Evolutionary conservation across 805 yeast species (phyloP), one percentile per base, ranked within the genome.

Genomic region (Priceomyces castillae): DNA sequence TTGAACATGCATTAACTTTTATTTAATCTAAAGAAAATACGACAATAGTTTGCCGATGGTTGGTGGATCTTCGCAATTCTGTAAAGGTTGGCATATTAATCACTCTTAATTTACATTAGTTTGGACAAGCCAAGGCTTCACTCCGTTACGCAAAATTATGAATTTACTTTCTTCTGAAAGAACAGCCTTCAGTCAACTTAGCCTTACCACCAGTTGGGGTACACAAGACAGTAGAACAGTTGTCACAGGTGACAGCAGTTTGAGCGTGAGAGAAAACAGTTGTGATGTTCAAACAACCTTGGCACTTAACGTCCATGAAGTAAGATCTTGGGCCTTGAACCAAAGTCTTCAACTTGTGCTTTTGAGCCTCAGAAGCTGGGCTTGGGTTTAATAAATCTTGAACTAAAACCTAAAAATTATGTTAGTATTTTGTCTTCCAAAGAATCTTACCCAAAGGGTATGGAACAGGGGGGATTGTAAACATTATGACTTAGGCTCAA

Each of bases 131-230:
- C 36, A 33, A 16, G 17, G 19, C 12, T 10, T 28, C 31, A 28
- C 31, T 4, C 15, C n/a, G 22, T 34, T 20, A 19, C 25, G 37
- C 5, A 22, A 18, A 18, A 30, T 30, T 18, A 14, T 39, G 26
- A 35, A 51, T 51, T 85, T 88, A 92, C 89, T 92, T 94, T 80
- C 89, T 88, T 86, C 98, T 90, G 94, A 90, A 94, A 66, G 99
- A 94, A 72, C 95, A 87, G 76, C 99, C 99, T 81, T 95, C 99
- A 63, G 98, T 90, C 74, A 94, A 84, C 78, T 86, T 90, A 70
- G 98, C 97, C 84, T 94, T 94, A 82, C 99, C 99, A 82, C 99
- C 99, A 59, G 97, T 86, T 73, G 99, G 99, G 69, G 94, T 85
- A 80, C 98, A 90, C 71, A 94, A 86, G 57, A 94, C 97, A 59